Evolutionary conservation across 2,329 filamentous ascomycete species (phyloP), one percentile per base, ranked within the genome.

Genomic region (Coniella lustricola): DNA sequence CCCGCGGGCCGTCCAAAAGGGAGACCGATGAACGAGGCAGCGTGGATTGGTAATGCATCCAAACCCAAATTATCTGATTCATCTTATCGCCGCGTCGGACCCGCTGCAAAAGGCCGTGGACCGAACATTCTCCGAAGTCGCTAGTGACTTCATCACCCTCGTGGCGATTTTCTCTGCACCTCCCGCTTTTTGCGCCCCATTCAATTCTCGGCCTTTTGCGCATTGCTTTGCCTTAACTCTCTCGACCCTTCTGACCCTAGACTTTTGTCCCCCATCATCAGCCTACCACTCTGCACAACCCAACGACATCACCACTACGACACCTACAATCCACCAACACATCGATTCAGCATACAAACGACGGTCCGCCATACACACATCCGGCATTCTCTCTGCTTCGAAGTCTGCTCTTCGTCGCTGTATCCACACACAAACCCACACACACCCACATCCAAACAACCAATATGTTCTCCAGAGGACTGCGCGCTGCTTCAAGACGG

Each of bases 381-480:
- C n/a, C n/a, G n/a, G n/a, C n/a, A n/a, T n/a, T n/a, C n/a, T n/a
- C n/a, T n/a, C 25, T 29, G 10, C 25, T 29, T 10, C 25, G 25
- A 29, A 29, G 25, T 29, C 25, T 10, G 10, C 10, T 10, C 25
- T 29, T 25, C 35, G 51, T 21, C 31, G 25, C 42, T 17, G 39
- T 10, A 40, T 38, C 34, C n/a, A n/a, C n/a, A n/a, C n/a, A n/a
- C n/a, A n/a, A n/a, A n/a, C n/a, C n/a, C n/a, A n/a, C n/a, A 48
- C 40, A 53, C 53, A 44, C 13, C 21, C 4, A 39, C 21, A 38
- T 18, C 10, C 25, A 5, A 29, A 14, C 7, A 39, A 22, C 48
- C 56, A 68, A 59, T 50, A 76, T 75, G 72, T 61, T 75, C 51
- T 72, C 73, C 55, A 67, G 71, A 67, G 68, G 69, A 55, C 62